phyloP scores from a whole-genome alignment of 148 eudicot species.

The Silene latifolia region DNA sequence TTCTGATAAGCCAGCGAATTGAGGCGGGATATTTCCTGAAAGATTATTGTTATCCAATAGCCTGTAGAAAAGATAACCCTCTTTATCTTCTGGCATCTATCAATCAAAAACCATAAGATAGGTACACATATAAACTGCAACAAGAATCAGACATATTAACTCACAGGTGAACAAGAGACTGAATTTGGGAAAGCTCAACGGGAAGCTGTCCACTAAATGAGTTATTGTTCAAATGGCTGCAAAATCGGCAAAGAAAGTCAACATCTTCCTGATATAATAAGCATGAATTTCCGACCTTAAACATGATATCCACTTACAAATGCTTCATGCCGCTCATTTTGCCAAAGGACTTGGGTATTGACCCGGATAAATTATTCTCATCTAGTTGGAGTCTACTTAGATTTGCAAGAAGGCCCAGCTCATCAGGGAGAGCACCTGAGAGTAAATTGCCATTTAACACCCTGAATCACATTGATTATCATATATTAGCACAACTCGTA shows the following conservation, averaged over 20 bases:
- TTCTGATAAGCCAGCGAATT: constrained; percentile 38
- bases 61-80: constrained; percentile 40
- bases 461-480: constrained; percentile 39
- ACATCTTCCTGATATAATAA: neutral
- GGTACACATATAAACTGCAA: neutral
- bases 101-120: neutral
- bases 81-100: neutral
- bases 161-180: constrained; percentile 73
- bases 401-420: constrained; percentile 63
- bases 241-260: constrained; percentile 4
- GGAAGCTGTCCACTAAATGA: constrained; percentile 86
- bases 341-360: constrained; percentile 64
- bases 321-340: constrained; percentile 55
- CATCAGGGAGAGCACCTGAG: constrained; percentile 67
- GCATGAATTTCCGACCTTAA: neutral
- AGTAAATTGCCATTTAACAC: constrained; percentile 80
- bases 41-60: constrained; percentile 79
- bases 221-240: constrained; percentile 75
- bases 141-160: constrained; percentile 26
- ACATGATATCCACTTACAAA: constrained; percentile 49
- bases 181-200: constrained; percentile 52
- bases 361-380: constrained; percentile 67
- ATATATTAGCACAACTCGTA: constrained; percentile 3
- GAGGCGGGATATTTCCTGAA: constrained; percentile 73
- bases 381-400: constrained; percentile 73